These are phyloP conservation scores for Porphyridium purpureum DNA, from an alignment of 23 red algal species.

Conservation along the genomic window DNA sequence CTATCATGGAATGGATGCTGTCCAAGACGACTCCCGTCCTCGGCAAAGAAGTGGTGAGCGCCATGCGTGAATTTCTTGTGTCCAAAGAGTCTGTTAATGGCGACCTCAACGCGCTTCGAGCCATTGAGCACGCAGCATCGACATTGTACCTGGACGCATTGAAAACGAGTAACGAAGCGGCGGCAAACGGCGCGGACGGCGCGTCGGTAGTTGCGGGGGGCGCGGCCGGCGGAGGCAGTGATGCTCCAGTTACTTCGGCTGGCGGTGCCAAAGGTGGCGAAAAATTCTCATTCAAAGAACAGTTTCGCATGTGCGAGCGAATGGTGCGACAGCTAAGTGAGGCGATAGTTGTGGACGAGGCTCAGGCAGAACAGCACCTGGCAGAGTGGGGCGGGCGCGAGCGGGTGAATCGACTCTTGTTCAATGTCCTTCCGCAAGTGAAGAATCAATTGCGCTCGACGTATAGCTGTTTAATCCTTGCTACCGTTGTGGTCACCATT, in stretches of 20 bases:
- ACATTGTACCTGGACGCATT: background rate
- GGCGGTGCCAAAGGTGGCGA: no score
- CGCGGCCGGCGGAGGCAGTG: no score
- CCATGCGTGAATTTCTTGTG: no score
- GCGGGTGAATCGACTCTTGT: slow-evolving; percentile 31
- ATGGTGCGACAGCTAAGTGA: slow-evolving; percentile 32
- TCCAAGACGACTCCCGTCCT: no score
- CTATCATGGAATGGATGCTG: no score
- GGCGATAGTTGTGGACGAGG: slow-evolving; percentile 3
- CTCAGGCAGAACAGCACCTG: slow-evolving; percentile 5
- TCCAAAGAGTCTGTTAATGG: no score
- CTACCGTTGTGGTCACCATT: slow-evolving; percentile 17
- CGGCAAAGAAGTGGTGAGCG: no score
- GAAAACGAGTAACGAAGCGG: slow-evolving; percentile 2
- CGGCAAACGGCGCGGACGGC: no score
- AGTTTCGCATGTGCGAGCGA: slow-evolving; percentile 24
- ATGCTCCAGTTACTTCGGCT: no score
- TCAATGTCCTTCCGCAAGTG: slow-evolving; percentile 35
- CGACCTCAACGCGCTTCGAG: slow-evolving; percentile 13
- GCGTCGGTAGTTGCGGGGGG: no score
- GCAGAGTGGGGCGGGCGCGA: slow-evolving; percentile 27
- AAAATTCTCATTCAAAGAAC: slow-evolving; percentile 11
- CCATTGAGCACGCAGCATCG: slow-evolving; percentile 13
- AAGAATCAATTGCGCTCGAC: slow-evolving; percentile 30
- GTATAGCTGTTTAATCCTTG: slow-evolving; percentile 22